phyloP scores from a whole-genome alignment of 768 basidiomycete genomes.

The Leccinellum albellum region DNA sequence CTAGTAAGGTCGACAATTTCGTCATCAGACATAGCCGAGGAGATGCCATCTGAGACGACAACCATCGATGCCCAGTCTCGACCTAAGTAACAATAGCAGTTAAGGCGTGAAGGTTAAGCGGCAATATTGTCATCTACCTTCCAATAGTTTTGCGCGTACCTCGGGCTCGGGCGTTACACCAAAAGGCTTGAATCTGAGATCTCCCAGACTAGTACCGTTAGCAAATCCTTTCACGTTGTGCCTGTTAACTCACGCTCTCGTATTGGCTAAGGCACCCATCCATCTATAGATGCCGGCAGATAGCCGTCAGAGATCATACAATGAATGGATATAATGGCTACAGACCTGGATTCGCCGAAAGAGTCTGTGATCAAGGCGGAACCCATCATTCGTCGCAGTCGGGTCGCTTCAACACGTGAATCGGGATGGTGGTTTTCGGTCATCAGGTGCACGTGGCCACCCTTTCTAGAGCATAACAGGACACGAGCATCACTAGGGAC shows the following conservation, averaged over 20 bases:
- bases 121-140: slow-evolving; percentile 46
- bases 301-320: neutral
- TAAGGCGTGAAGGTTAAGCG: neutral
- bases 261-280: slow-evolving; percentile 95
- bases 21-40: slow-evolving; percentile 86
- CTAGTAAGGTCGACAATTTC: slow-evolving; percentile 92
- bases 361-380: slow-evolving; percentile 88
- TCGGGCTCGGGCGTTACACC: slow-evolving; percentile 95
- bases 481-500: slow-evolving; percentile 79
- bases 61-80: slow-evolving; percentile 82
- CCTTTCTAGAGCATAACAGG: slow-evolving; percentile 69
- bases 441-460: slow-evolving; percentile 75
- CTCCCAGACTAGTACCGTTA: slow-evolving; percentile 62
- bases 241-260: slow-evolving; percentile 60
- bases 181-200: slow-evolving; percentile 82
- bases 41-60: slow-evolving; percentile 90
- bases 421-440: slow-evolving; percentile 98
- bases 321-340: neutral
- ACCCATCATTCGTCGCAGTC: slow-evolving; percentile 87
- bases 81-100: slow-evolving; percentile 42
- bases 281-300: slow-evolving; percentile 51
- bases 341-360: slow-evolving; percentile 85
- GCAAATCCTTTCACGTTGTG: neutral
- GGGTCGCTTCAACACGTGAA: slow-evolving; percentile 75
- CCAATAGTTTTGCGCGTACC: slow-evolving; percentile 66